Evolutionary conservation across 2,329 filamentous ascomycete species (phyloP), one percentile per base, ranked within the genome.

Genomic region (Ambrosiella beaveri): DNA sequence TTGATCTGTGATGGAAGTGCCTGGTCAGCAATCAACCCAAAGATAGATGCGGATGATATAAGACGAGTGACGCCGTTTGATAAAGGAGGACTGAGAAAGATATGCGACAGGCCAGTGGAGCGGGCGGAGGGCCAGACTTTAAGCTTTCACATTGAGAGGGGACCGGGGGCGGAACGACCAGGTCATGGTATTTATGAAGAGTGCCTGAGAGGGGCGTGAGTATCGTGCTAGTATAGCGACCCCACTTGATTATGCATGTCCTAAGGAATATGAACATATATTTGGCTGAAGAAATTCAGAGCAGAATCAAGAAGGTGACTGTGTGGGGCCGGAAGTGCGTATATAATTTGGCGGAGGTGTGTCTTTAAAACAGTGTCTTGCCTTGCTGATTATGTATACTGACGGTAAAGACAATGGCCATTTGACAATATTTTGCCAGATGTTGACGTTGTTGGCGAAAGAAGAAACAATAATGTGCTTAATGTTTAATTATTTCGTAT

Each of bases 121-220:
- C 54, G 41, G 54, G 40, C 35, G 54, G 35, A 40, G 54, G 40
- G 40, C 54, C n/a, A 39, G 54, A 56, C 44, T 56, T 56, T 56
- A 56, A 56, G 54, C 54, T 56, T 35, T 56, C 40, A 36, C 17
- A 47, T 8, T 12, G 41, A 36, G 44, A 36, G 54, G 40, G 54
- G 27, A 56, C 54, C 41, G 54, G 54, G 54, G 54, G 54, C 54
- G 54, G 54, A 56, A 56, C 9, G 17, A 13, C 36, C 15, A 47
- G 44, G 53, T 6, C 12, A 12, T 41, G n/a, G 19, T 47, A 17
- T 47, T 6, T 15, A 8, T 1, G n/a, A 47, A 15, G 5, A 27
- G 27, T 27, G 27, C 27, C 27, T 27, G 27, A 27, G 44, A 41
- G 11, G 11, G 44, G 44, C 44, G 11, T 47, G n/a, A 47, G 44